Conservation (phyloP, 331 rosid genomes). For the Stylosanthes scabra region DNA sequence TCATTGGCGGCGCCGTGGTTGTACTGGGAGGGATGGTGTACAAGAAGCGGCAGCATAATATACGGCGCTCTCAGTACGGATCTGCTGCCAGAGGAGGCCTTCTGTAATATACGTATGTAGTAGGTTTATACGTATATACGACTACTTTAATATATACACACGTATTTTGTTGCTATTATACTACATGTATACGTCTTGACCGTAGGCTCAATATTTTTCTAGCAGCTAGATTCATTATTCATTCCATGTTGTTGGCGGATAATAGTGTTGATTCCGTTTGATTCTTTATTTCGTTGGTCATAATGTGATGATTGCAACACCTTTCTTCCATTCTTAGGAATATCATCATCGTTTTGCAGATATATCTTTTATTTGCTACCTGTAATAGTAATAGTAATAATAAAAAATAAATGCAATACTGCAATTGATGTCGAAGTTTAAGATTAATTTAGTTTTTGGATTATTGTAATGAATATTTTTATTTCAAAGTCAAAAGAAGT, state of each 20-base stretch:
- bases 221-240: neutral
- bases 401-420: neutral
- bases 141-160: neutral
- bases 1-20: slow-evolving; percentile 50
- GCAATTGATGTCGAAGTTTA: too few species aligned
- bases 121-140: neutral
- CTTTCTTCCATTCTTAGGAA: neutral
- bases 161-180: neutral
- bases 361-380: neutral
- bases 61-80: slow-evolving; percentile 66
- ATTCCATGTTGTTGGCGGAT: slow-evolving; percentile 1
- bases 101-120: slow-evolving; percentile 35
- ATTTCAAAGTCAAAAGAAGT: too few species aligned
- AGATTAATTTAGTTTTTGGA: too few species aligned
- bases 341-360: neutral
- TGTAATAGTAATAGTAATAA: neutral
- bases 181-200: neutral
- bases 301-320: neutral
- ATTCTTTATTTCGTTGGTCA: slow-evolving; percentile 30
- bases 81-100: slow-evolving; percentile 61
- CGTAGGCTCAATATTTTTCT: neutral
- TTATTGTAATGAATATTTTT: too few species aligned
- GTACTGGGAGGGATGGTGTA: slow-evolving; percentile 66
- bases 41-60: slow-evolving; percentile 78
- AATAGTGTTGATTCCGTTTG: neutral